These are phyloP conservation scores for Mycothermus thermophilus DNA, from an alignment of 495 filamentous ascomycete genomes.

Conservation along the genomic window DNA sequence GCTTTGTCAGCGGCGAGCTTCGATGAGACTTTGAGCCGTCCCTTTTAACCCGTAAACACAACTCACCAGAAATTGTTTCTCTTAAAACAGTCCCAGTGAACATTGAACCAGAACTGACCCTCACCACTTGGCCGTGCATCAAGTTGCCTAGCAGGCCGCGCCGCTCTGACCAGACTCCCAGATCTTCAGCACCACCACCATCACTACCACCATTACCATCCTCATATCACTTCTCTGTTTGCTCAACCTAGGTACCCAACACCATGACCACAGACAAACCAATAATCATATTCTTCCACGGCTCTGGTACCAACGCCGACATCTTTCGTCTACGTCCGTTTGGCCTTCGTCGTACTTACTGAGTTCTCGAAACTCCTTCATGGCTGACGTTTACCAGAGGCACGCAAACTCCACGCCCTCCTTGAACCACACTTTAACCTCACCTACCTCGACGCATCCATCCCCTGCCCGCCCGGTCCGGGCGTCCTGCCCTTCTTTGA, in stretches of 20 bases:
- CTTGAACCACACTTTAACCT: conserved; percentile 16
- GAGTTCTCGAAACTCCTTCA: neutral
- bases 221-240: no score
- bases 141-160: no score
- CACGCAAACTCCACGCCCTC: conserved; percentile 10
- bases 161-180: no score
- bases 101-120: no score
- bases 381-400: neutral
- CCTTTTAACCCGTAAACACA: no score
- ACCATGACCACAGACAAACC: conserved; percentile 3
- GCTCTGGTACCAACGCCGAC: conserved; percentile 11
- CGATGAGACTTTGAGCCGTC: no score
- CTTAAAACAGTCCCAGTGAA: no score
- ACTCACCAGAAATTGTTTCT: no score
- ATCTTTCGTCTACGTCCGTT: conserved; percentile 17
- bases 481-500: conserved; percentile 18
- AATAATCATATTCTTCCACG: conserved; percentile 19
- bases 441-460: conserved; percentile 10
- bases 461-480: conserved; percentile 7
- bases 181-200: no score
- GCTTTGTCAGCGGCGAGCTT: no score
- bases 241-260: neutral
- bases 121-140: no score
- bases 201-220: no score
- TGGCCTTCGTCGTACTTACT: neutral